Evolutionary conservation across 768 basidiomycete species (phyloP).

Genomic region (Tulasnella sp.): DNA sequence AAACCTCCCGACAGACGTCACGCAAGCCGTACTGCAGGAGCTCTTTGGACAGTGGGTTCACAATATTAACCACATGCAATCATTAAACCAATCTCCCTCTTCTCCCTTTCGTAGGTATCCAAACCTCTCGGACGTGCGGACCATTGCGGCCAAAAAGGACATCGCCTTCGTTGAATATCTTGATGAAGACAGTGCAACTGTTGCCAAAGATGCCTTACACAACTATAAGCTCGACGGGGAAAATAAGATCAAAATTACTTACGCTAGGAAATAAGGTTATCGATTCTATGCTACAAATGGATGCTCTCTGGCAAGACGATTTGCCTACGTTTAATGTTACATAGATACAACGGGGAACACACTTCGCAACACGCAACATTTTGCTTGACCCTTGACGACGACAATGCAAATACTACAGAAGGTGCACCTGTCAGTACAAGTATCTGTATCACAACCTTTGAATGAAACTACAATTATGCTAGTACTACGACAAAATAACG

Average conservation of each 20-base stretch:
- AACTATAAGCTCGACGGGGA: slow-evolving; percentile 96
- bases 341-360: no score
- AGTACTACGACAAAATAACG: no score
- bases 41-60: slow-evolving; percentile 76
- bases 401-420: no score
- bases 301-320: no score
- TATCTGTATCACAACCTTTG: no score
- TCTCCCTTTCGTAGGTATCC: slow-evolving; percentile 53
- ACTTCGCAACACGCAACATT: no score
- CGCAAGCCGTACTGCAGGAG: slow-evolving; percentile 79
- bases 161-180: slow-evolving; percentile 97
- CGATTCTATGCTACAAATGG: no score
- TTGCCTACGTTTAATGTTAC: no score
- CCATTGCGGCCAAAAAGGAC: slow-evolving; percentile 92
- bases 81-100: neutral
- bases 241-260: slow-evolving; percentile 90
- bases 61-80: neutral
- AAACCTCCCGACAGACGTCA: slow-evolving; percentile 81
- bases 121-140: slow-evolving; percentile 92
- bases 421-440: no score
- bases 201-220: slow-evolving; percentile 92
- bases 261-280: no score
- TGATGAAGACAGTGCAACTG: slow-evolving; percentile 82
- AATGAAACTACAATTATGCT: no score
- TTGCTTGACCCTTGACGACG: no score